Base-by-base conservation (phyloP, 164 flowering plant species). In the Litsea cubeba region DNA sequence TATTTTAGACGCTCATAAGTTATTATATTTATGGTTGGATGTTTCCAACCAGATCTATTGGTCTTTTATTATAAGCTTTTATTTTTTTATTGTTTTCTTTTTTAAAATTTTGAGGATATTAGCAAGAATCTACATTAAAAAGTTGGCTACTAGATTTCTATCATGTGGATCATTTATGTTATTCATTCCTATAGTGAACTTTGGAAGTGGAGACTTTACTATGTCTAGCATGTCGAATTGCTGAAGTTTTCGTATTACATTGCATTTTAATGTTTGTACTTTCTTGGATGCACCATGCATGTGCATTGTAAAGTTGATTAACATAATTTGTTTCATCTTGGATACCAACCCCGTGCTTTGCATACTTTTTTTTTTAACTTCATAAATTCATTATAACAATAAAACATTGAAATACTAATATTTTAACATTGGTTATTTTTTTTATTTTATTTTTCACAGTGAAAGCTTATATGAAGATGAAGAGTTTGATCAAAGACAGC, bases 401-500 rank as follows among this genome's bases (percentile, higher is more conserved):
- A 40, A 40, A 8, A 8, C 46, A 40, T 40, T 7, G 46, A 40
- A 8, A 40, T 40, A 40, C 46, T 40, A 40, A 5, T 2, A 17
- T 66, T 66, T 12, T 66, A 23, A 20, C 20, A 1, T 11, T 40
- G 24, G 71, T 12, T 70, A 11, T 50, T 50, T 49, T 46, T 35
- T 28, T 28, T 3, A 30, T 30, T 12, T 78, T 28, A 1, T 72
- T 30, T 72, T 23, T 24, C 25, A 62, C 78, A 81, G 83, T 35
- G 83, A 81, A 72, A 81, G 83, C 72, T 74, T 79, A 28, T 81
- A 79, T 18, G 83, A 81, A 76, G 83, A 81, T 69, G 83, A 79
- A 71, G 79, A 71, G 62, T 79, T 79, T 64, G 83, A 76, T 65
- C 74, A 70, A 71, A 78, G 81, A 35, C 79, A 76, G 51, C 78